Base-by-base conservation (phyloP, 345 rosid genomes). In the Eucalyptus tenuipes region DNA sequence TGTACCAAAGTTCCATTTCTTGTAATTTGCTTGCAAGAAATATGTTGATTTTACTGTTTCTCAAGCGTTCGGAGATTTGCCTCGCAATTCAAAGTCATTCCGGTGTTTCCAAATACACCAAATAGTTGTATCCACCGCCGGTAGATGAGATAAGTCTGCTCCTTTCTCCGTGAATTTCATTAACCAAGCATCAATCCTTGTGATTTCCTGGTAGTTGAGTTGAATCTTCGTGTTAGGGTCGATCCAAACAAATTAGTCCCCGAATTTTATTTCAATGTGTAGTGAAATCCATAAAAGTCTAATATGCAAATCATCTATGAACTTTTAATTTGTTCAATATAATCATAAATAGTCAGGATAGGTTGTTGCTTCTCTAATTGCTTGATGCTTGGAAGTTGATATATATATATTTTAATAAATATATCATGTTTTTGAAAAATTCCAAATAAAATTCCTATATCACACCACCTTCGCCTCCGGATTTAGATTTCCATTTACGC, bases 281-380 rank as follows among this genome's bases (percentile, higher is more conserved):
- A 52, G 57, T 18, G 10, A 52, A 52, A 52, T 52, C 10, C 57
- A 52, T 52, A 52, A 52, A 18, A 52, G 4, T 10, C 25, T 52
- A 52, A 18, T 52, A 2, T 52, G 25, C 10, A 52, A 52, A 52
- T 52, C 1, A 0, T 18, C 10, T 0, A 7, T 52, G 10, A 52
- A 52, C 0, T 52, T 52, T 52, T 20, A 52, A 52, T 52, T 52
- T 52, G 0, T 52, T 52, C 25, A 52, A 52, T 20, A 52, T 20
- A 52, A 2, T 52, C 57, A 52, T 20, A 50, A 50, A 50, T 17
- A 50, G 10, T 52, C 4, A 0, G 1, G 25, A 52, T 52, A 52
- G 8, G 9, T 50, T 50, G 4, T 52, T 52, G 10, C 57, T 52
- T 52, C 0, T 52, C 10, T 0, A 52, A 52, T 52, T 20, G 57